A percentile compares a stretch with the other conserved stretches of the same genome.
phyloP scores from a whole-genome alignment of 1,139 yeast genomes.

The Wickerhamiella infanticola region DNA sequence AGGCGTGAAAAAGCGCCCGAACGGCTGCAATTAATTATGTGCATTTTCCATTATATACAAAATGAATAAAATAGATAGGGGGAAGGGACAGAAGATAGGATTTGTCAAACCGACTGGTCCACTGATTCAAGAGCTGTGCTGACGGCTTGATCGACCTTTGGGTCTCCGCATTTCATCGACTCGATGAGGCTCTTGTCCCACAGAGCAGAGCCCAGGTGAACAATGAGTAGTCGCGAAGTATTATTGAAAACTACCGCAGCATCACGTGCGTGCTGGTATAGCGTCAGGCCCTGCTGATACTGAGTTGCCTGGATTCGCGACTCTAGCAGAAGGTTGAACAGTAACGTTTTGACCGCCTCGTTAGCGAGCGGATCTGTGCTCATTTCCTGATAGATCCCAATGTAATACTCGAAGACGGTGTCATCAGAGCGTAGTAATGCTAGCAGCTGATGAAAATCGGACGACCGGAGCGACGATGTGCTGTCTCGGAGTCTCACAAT shows the following conservation, averaged over 20 bases:
- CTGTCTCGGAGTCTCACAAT: constrained; percentile 15
- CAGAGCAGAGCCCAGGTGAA: background rate
- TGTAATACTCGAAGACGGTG: constrained; percentile 31
- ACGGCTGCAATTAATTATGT: too few relatives aligned
- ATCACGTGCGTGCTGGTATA: background rate
- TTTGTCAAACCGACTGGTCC: too few relatives aligned
- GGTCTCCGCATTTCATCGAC: background rate
- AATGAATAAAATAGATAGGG: too few relatives aligned
- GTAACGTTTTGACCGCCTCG: constrained; percentile 15
- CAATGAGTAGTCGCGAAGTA: background rate
- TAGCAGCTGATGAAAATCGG: constrained; percentile 15
- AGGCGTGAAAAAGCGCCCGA: too few relatives aligned
- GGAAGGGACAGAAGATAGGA: too few relatives aligned
- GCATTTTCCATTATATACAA: too few relatives aligned
- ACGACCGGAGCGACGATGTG: constrained; percentile 12
- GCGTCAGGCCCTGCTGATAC: background rate
- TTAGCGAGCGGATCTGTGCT: constrained; percentile 10
- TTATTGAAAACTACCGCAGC: background rate
- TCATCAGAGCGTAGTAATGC: constrained; percentile 7
- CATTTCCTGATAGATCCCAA: constrained; percentile 33
- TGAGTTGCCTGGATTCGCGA: constrained; percentile 4
- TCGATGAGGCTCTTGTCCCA: background rate
- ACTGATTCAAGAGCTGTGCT: background rate
- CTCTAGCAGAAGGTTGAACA: constrained; percentile 17
- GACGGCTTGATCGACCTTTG: background rate